Evolutionary conservation across 208 protist species (phyloP).

Genomic region (Balamuthia mandrillaris): DNA sequence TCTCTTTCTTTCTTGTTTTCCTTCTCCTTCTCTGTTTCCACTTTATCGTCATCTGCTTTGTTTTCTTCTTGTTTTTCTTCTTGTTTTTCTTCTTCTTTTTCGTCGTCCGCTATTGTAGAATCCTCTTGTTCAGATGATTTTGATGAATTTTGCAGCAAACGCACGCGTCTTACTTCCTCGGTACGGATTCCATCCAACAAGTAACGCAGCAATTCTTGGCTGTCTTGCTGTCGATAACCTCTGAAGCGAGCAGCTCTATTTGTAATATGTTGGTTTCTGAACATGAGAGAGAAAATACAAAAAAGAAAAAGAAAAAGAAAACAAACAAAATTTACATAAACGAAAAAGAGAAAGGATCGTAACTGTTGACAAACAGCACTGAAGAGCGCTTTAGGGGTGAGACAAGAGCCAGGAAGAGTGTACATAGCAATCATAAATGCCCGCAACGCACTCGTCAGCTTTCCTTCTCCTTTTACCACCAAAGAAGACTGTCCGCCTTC

Average conservation of each 20-base stretch:
- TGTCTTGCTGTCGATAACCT: constrained; percentile 52
- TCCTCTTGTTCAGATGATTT: neutral
- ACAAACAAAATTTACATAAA: neutral
- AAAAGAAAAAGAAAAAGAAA: neutral
- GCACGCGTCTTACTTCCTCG: constrained; percentile 27
- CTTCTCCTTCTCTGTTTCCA: neutral
- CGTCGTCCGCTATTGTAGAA: neutral
- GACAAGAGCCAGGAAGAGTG: neutral
- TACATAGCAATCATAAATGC: constrained; percentile 18
- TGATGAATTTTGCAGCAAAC: neutral
- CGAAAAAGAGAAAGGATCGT: neutral
- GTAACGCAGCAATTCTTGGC: constrained; percentile 51
- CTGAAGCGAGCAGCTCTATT: constrained; percentile 39
- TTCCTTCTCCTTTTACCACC: neutral
- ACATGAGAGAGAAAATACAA: neutral
- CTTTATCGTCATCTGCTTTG: no score
- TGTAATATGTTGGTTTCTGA: neutral
- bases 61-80: neutral
- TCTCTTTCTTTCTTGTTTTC: neutral
- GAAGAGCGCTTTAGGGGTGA: constrained; percentile 33
- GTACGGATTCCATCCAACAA: constrained; percentile 48
- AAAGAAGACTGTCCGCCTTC: neutral
- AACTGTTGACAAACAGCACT: neutral
- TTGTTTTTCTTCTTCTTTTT: neutral
- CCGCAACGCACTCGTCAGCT: neutral